These are phyloP conservation scores for Akanthomyces lecanii DNA, from an alignment of 2,329 filamentous ascomycete species.

Conservation along the genomic window DNA sequence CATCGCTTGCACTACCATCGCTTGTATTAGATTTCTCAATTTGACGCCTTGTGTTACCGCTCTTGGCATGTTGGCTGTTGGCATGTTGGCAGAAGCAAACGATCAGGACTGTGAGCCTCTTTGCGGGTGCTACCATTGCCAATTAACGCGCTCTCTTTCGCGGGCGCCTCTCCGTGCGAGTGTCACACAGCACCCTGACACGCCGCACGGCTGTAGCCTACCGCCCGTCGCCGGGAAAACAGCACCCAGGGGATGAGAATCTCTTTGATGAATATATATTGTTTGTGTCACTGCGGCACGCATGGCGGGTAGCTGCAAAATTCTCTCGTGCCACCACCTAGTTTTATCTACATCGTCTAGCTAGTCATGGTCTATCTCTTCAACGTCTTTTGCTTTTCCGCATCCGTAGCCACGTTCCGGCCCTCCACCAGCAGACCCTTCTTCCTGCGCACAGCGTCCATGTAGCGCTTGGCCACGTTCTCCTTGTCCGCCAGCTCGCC, in stretches of 20 bases:
- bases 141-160: neutral
- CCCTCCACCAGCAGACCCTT: slow-evolving; percentile 87
- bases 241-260: neutral
- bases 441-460: slow-evolving; percentile 79
- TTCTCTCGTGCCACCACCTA: neutral
- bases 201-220: neutral
- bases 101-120: too few relatives aligned
- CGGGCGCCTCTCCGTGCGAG: neutral
- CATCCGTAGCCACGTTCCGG: slow-evolving; percentile 72
- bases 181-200: neutral
- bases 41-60: neutral
- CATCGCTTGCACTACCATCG: too few relatives aligned
- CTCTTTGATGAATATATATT: neutral
- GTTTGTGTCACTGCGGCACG: neutral
- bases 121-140: neutral
- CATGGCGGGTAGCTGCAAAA: neutral
- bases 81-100: neutral
- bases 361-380: slow-evolving; percentile 45
- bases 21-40: too few relatives aligned
- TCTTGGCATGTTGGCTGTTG: neutral
- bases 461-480: slow-evolving; percentile 94
- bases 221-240: neutral
- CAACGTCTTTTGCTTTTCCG: slow-evolving; percentile 81
- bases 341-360: neutral
- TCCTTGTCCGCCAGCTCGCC: slow-evolving; percentile 90